Evolutionary conservation across 192 early-diverging fungal species (phyloP).

Genomic region (Dissophora ornata): DNA sequence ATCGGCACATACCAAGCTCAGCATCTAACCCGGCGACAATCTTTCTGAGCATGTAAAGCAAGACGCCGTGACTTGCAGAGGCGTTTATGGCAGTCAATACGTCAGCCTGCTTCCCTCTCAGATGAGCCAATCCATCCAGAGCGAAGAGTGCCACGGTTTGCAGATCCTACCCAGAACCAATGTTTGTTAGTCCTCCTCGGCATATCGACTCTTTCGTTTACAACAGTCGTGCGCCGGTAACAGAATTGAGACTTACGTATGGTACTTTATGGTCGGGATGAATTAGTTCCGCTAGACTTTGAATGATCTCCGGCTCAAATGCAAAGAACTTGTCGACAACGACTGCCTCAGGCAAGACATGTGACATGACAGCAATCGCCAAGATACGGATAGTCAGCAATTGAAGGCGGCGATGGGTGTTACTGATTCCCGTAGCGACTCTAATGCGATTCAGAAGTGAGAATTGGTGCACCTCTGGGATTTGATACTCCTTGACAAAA

Average conservation of each 20-base stretch:
- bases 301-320: conserved; percentile 89
- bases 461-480: conserved; percentile 81
- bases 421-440: conserved; percentile 70
- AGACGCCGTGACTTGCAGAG: conserved; percentile 91
- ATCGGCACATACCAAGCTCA: conserved; percentile 24
- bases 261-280: conserved; percentile 73
- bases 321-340: conserved; percentile 80
- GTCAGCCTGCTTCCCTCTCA: conserved; percentile 79
- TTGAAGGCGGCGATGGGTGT: conserved; percentile 60
- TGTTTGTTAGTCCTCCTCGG: too few relatives aligned
- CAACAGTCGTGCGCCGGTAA: neutral
- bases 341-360: conserved; percentile 70
- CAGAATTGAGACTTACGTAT: conserved; percentile 55
- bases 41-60: conserved; percentile 85
- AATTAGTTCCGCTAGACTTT: conserved; percentile 80
- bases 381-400: conserved; percentile 82
- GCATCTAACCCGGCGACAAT: conserved; percentile 68
- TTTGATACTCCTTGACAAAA: conserved; percentile 73
- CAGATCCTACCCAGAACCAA: conserved; percentile 59
- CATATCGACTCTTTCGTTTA: too few relatives aligned
- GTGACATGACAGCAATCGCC: conserved; percentile 80
- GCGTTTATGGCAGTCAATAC: conserved; percentile 90
- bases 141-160: conserved; percentile 86
- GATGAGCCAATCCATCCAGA: conserved; percentile 85
- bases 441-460: conserved; percentile 83